Base-by-base conservation (phyloP, 148 eudicot genomes). In the Spergularia bocconei region DNA sequence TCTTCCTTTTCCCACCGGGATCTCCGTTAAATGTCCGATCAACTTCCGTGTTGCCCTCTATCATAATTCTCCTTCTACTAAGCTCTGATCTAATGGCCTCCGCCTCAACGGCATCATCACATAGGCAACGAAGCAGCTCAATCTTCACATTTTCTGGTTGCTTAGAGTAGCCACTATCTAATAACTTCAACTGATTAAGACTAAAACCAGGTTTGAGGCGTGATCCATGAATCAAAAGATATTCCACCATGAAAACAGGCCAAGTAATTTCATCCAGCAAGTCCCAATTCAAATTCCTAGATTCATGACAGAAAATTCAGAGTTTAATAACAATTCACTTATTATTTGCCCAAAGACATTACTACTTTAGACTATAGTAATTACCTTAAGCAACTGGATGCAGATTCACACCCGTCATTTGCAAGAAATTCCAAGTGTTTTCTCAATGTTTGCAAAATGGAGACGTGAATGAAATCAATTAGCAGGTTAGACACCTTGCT, bases 231-330 rank as follows among this genome's bases (percentile, higher is more conserved):
- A 79, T 73, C 76, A 95, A 71, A 16, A 95, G 82, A 82, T 95
- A 95, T 61, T 90, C 91, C 61, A 78, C 89, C 92, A 91, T 80
- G 82, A 84, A 95, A 67, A 90, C 77, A 63, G 99, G 99, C 99
- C 99, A 95, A 0, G 98, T 92, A 76, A 95, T 79, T 82, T 82
- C 75, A 81, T 95, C 99, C 83, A 95, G 88, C 66, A 95, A 81
- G 81, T 92, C 94, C 99, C 99, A 92, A 78, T 95, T 87, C 74
- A 95, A 84, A 83, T 77, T 86, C 93, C 98, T 95, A 82, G 63
- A 80, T 51, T 76, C 39, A 13, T 67, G 21, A 68, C 73, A 77
- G 20, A 70, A 23, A 62, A 65, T 80, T 51, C 66, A 66, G 61
- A 81, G 52, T 63, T 47, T 38, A 21, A 33, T 57, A 73, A 77